These are phyloP conservation scores for Neopestalotiopsis sp. DNA, from an alignment of 2,329 filamentous ascomycete genomes.

Conservation along the genomic window DNA sequence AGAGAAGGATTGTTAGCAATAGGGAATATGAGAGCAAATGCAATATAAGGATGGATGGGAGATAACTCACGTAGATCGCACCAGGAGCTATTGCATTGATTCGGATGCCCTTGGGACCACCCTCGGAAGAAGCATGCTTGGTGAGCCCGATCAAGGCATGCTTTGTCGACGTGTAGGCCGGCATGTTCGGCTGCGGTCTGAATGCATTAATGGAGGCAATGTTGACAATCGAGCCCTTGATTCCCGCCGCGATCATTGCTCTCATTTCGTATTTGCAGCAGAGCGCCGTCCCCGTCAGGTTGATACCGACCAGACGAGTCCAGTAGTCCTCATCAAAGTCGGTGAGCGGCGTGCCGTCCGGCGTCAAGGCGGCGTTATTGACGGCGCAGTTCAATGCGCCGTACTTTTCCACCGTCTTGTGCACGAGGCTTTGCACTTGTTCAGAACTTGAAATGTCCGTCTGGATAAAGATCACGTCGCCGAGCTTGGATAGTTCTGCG, in stretches of 20 bases:
- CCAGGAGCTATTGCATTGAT: slow-evolving; percentile 40
- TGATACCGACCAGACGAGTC: slow-evolving; percentile 42
- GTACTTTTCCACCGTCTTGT: slow-evolving; percentile 38
- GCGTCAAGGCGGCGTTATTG: slow-evolving; percentile 43
- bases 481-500: slow-evolving; percentile 23
- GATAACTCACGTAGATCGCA: slow-evolving; percentile 26
- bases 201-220: slow-evolving; percentile 46
- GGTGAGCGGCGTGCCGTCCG: slow-evolving; percentile 32
- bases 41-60: not conserved
- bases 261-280: slow-evolving; percentile 45
- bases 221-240: slow-evolving; percentile 43
- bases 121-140: slow-evolving; percentile 42
- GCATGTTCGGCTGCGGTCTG: slow-evolving; percentile 40
- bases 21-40: not conserved
- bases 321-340: slow-evolving; percentile 43
- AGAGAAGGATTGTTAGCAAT: not conserved
- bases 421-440: slow-evolving; percentile 28
- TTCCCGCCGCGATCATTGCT: slow-evolving; percentile 43
- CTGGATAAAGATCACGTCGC: slow-evolving; percentile 30
- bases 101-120: slow-evolving; percentile 37
- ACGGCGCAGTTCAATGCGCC: slow-evolving; percentile 48
- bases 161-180: slow-evolving; percentile 48
- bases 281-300: slow-evolving; percentile 46
- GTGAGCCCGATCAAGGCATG: slow-evolving; percentile 50
- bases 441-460: slow-evolving; percentile 31